Evolutionary conservation across 106 monocot genomes (phyloP).

Genomic region (Platanthera guangdongensis): DNA sequence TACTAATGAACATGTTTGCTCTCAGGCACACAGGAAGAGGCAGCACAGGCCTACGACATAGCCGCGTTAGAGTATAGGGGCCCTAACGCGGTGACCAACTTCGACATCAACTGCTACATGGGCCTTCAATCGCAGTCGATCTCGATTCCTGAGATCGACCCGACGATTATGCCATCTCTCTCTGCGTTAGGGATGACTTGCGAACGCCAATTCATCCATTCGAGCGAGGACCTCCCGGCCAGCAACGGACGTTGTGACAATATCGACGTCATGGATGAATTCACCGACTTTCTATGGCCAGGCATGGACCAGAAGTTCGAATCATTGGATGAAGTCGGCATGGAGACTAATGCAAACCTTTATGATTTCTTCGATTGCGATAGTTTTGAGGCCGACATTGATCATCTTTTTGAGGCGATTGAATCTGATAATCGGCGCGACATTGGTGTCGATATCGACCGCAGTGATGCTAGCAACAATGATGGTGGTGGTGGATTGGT

Average conservation of each 20-base stretch:
- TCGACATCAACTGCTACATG: slow-evolving; percentile 59
- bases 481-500: neutral
- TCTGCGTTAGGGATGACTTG: neutral
- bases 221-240: neutral
- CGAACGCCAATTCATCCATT: too few species aligned
- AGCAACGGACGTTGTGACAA: neutral
- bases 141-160: neutral
- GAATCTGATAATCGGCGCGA: neutral
- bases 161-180: neutral
- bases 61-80: slow-evolving; percentile 88
- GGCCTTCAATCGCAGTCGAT: neutral
- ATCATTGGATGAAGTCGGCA: neutral
- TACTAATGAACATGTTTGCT: neutral
- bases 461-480: neutral
- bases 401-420: neutral
- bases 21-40: slow-evolving; percentile 87
- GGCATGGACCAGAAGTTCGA: neutral
- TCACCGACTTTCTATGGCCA: neutral
- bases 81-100: slow-evolving; percentile 75
- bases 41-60: slow-evolving; percentile 80
- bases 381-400: neutral
- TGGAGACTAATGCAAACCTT: neutral
- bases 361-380: neutral
- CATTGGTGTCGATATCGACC: neutral
- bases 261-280: neutral